Conservation (phyloP, 2,329 filamentous ascomycete genomes). For the Calonectria pseudoreteaudii region DNA sequence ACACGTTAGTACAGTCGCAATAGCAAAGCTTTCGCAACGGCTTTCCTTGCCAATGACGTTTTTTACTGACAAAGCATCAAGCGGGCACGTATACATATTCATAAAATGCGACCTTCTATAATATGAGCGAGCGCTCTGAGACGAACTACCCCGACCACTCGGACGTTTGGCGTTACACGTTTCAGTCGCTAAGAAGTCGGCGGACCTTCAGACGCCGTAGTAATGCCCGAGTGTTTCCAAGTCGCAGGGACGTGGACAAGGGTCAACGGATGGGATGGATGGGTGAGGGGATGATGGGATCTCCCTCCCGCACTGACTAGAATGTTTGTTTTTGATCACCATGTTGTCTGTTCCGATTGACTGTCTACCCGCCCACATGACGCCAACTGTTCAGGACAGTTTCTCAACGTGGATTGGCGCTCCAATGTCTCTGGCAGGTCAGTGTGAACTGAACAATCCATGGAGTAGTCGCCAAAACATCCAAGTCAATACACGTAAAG, state of each 20-base stretch:
- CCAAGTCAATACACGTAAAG: not conserved
- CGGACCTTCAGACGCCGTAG: not conserved
- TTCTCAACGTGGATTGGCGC: not conserved
- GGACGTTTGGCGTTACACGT: slow-evolving; percentile 20
- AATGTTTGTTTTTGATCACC: slow-evolving; percentile 11
- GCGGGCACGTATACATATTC: not conserved
- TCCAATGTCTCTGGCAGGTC: not conserved
- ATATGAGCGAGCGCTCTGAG: slow-evolving; percentile 27
- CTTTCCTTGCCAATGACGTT: not conserved
- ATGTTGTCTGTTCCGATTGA: not conserved
- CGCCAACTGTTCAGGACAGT: slow-evolving; percentile 13
- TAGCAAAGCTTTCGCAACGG: slow-evolving; percentile 12
- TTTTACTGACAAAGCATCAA: not conserved
- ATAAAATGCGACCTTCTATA: not conserved
- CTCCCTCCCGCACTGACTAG: slow-evolving; percentile 10
- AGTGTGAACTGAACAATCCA: slow-evolving; percentile 8
- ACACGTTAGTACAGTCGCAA: slow-evolving; percentile 8
- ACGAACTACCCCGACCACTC: slow-evolving; percentile 25
- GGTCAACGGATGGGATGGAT: not conserved
- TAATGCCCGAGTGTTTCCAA: not conserved
- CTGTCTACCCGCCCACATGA: slow-evolving; percentile 6
- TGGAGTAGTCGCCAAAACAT: not conserved
- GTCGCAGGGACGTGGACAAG: not conserved
- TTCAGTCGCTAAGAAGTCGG: not conserved
- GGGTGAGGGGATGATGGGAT: not conserved